These are phyloP conservation scores for Tulasnella sp. DNA, from an alignment of 768 basidiomycete genomes.

Conservation along the genomic window DNA sequence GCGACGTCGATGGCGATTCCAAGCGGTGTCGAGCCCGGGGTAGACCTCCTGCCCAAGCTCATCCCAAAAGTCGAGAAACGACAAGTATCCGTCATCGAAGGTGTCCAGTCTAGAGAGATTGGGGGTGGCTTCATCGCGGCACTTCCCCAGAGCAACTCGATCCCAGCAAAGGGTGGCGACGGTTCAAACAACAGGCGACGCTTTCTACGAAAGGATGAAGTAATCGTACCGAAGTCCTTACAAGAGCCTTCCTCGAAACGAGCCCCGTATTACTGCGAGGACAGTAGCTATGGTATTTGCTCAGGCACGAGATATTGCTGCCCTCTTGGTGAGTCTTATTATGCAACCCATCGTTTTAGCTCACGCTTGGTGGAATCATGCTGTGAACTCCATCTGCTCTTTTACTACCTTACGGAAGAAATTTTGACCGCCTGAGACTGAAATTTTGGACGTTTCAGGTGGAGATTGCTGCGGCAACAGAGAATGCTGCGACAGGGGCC, in stretches of 20 bases:
- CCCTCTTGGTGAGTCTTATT: conserved; percentile 12
- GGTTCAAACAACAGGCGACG: neutral
- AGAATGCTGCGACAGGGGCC: no score
- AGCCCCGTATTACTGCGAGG: neutral
- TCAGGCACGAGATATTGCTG: neutral
- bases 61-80: neutral
- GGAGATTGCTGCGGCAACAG: neutral
- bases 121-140: neutral
- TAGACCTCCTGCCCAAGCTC: neutral
- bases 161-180: neutral
- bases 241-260: neutral
- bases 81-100: neutral
- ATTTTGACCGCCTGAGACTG: neutral
- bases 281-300: conserved; percentile 16
- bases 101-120: neutral
- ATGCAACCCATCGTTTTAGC: no score
- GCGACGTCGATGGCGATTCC: neutral
- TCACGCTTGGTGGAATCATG: neutral
- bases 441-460: neutral
- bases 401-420: no score
- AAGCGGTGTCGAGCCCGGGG: neutral
- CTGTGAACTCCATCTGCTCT: neutral
- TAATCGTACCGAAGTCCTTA: neutral
- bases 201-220: neutral
- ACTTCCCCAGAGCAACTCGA: neutral